Percentiles rank a stretch among this genome's conserved stretches.
Conservation (phyloP, 2,329 filamentous ascomycete genomes). For the Biscogniauxia sp. region DNA sequence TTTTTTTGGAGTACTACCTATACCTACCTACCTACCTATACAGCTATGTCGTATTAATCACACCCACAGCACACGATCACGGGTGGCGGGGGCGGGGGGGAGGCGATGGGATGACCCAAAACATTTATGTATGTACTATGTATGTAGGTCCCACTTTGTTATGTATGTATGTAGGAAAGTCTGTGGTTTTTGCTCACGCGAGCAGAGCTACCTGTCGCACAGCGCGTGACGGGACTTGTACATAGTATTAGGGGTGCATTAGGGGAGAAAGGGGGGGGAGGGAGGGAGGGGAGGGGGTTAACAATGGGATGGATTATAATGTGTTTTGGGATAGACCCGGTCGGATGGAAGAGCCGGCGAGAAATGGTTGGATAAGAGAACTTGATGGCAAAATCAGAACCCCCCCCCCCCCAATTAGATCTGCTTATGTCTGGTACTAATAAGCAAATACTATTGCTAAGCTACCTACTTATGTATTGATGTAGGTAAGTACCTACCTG, state of each 20-base stretch:
- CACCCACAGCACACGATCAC: not conserved
- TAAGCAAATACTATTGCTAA: too few species aligned
- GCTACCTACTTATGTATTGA: too few species aligned
- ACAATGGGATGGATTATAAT: not conserved
- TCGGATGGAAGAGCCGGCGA: not conserved
- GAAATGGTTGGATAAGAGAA: not conserved
- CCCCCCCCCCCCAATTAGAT: too few species aligned
- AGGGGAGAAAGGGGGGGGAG: not conserved
- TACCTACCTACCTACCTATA: not conserved
- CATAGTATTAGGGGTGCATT: not conserved
- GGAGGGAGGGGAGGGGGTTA: not conserved
- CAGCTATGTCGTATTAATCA: not conserved
- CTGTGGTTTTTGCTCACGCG: not conserved
- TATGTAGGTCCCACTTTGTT: too few species aligned
- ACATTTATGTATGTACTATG: not conserved
- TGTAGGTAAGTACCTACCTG: too few species aligned
- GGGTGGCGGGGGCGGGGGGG: not conserved
- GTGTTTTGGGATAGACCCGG: slow-evolving; percentile 1
- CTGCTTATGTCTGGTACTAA: too few species aligned
- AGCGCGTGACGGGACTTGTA: not conserved
- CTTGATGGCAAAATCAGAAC: too few species aligned
- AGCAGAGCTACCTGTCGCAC: not conserved
- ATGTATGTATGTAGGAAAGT: too few species aligned
- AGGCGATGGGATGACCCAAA: not conserved
- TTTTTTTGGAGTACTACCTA: too few species aligned